Evolutionary conservation across 2,329 filamentous ascomycete genomes (phyloP), one percentile per base, ranked within the genome.

Genomic region (Scedosporium minutisporum): DNA sequence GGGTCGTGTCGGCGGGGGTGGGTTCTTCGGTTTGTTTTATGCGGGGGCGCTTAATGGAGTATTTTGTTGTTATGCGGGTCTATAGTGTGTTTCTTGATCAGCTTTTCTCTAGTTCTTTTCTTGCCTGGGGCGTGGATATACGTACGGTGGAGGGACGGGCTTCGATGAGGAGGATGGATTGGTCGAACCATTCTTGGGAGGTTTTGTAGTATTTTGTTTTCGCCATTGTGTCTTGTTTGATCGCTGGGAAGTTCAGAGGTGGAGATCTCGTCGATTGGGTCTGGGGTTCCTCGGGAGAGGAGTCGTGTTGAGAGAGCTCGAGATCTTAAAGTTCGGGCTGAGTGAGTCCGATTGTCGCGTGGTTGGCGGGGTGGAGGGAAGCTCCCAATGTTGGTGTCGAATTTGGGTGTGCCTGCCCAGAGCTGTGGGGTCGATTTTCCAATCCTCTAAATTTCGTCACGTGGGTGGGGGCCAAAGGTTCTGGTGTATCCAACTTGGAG

Each of bases 51-150:
- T 80, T 77, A 73, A 93, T 86, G 72, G 86, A 88, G 85, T 97
- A 99, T 81, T 90, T 92, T 66, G 93, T 96, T 68, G 91, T 96
- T 78, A 97, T 91, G 71, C 87, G 85, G 58, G 93, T 93, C 93
- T 97, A 70, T 29, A 23, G 25, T 21, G 64, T 62, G 60, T 64
- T 41, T 33, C 5, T n/a, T 6, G 55, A 29, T 61, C 18, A 60
- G 41, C 25, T 9, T 14, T 23, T 7, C 48, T 38, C 21, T 12
- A 2, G 3, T 2, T 57, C 27, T 7, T 21, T 53, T 62, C 23
- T 58, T 58, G 58, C 51, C 61, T 58, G 61, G 44, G 62, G 41
- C n/a, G 38, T 33, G 63, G n/a, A 59, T 38, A 9, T 58, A 78
- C 85, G 66, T 84, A 96, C 93, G 48, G 90, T 92, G 41, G 84